Percentiles rank a stretch among this genome's conserved stretches.
These are phyloP conservation scores for Stachybotrys echinatus DNA, from an alignment of 2,329 filamentous ascomycete genomes.

Conservation along the genomic window DNA sequence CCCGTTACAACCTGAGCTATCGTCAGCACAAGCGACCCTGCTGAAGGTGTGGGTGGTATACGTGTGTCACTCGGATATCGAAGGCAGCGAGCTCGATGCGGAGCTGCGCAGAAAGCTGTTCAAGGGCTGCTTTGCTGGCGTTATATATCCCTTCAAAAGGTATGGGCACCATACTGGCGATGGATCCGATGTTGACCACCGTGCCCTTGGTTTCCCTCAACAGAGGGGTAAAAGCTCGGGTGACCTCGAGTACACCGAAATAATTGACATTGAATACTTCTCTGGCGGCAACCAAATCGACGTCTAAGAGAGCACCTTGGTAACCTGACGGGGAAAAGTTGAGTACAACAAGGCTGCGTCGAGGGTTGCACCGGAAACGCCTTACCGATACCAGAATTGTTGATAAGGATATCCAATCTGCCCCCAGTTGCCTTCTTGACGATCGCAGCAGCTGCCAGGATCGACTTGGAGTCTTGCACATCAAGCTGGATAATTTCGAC, in stretches of 20 bases:
- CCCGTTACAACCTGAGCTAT: slow-evolving; percentile 21
- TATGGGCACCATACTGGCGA: slow-evolving; percentile 17
- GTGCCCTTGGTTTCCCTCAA: slow-evolving; percentile 25
- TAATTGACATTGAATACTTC: slow-evolving; percentile 31
- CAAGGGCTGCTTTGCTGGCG: slow-evolving; percentile 36
- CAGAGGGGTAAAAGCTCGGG: slow-evolving; percentile 31
- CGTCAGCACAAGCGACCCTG: neutral
- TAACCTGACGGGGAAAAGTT: slow-evolving; percentile 6
- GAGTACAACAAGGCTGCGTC: neutral
- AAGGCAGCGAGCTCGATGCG: slow-evolving; percentile 32
- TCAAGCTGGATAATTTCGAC: slow-evolving; percentile 35
- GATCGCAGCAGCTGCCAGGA: slow-evolving; percentile 22
- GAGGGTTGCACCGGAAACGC: neutral
- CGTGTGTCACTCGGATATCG: slow-evolving; percentile 25
- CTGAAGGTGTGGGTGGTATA: slow-evolving; percentile 2
- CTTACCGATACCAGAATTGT: slow-evolving; percentile 32
- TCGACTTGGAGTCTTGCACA: slow-evolving; percentile 28
- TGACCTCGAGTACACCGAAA: slow-evolving; percentile 31
- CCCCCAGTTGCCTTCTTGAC: slow-evolving; percentile 27
- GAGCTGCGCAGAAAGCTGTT: slow-evolving; percentile 30
- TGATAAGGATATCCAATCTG: slow-evolving; percentile 36
- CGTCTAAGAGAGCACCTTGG: slow-evolving; percentile 14
- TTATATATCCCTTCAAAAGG: slow-evolving; percentile 33
- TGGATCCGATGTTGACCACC: slow-evolving; percentile 35
- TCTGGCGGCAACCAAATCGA: slow-evolving; percentile 11